phyloP scores from a whole-genome alignment of 2,329 filamentous ascomycete species.

The Botryotinia globosa region DNA sequence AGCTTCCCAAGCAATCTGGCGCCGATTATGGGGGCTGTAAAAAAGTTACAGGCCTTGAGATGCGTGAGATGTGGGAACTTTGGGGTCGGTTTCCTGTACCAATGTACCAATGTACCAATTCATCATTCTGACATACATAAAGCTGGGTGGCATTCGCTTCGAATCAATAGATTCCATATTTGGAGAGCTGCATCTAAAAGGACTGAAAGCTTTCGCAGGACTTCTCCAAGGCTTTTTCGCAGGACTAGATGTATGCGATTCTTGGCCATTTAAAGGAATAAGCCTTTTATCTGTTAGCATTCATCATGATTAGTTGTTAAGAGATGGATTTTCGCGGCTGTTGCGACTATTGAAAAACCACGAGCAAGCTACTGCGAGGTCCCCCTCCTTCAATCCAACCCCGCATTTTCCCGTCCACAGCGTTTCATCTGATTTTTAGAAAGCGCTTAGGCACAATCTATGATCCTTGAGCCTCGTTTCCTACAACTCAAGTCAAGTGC shows the following conservation, averaged over 20 bases:
- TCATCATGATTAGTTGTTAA: too few relatives aligned
- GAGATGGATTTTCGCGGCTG: not conserved
- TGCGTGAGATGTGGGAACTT: not conserved
- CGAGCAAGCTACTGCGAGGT: not conserved
- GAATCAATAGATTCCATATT: not conserved
- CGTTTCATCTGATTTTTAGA: not conserved
- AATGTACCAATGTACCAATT: not conserved
- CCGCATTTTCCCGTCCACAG: not conserved
- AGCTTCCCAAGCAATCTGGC: not conserved
- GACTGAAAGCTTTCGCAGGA: not conserved
- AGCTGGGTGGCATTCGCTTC: not conserved
- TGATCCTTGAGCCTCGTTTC: not conserved
- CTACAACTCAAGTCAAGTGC: not conserved
- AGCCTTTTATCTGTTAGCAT: not conserved
- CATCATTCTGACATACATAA: not conserved
- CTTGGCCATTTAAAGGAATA: not conserved
- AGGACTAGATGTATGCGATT: not conserved
- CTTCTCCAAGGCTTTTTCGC: not conserved
- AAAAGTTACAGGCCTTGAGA: not conserved
- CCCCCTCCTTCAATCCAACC: not conserved
- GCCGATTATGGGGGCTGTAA: not conserved
- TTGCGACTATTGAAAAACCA: not conserved
- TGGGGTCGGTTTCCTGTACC: not conserved
- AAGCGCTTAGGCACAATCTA: not conserved
- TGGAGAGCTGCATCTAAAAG: not conserved